These are phyloP conservation scores for Clonostachys rhizophaga DNA, from an alignment of 2,329 filamentous ascomycete species.

Conservation along the genomic window DNA sequence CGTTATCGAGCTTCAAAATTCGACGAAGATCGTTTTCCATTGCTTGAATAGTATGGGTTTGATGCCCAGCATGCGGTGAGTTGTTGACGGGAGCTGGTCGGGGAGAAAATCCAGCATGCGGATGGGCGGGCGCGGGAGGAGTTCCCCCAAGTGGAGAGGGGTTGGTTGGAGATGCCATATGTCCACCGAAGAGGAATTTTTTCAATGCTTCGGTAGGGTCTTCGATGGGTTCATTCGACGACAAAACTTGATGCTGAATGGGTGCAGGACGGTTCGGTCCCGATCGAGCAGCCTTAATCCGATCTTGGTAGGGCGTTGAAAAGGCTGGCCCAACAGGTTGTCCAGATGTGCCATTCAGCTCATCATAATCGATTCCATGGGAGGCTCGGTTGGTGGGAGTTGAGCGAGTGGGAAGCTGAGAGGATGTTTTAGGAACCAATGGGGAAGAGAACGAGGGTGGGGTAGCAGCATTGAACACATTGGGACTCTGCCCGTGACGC, in stretches of 20 bases:
- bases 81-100: conserved; percentile 1
- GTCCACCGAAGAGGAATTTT: conserved; percentile 43
- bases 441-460: not conserved
- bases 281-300: conserved; percentile 46
- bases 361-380: conserved; percentile 27
- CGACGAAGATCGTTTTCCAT: conserved; percentile 51
- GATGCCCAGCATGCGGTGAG: conserved; percentile 2
- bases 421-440: not conserved
- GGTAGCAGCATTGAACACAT: not conserved
- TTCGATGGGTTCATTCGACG: conserved; percentile 5
- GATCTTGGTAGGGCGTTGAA: conserved; percentile 60
- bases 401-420: conserved; percentile 14
- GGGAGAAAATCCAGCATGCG: not conserved
- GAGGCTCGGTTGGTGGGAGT: conserved; percentile 11
- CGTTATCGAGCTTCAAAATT: conserved; percentile 39
- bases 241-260: not conserved
- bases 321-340: conserved; percentile 60
- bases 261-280: conserved; percentile 5
- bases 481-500: conserved; percentile 15
- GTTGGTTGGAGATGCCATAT: conserved; percentile 13
- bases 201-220: conserved; percentile 47
- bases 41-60: conserved; percentile 30
- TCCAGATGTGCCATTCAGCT: conserved; percentile 58
- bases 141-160: not conserved
- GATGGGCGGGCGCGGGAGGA: not conserved